Evolutionary conservation across 805 yeast species (phyloP), one percentile per base, ranked within the genome.

Genomic region (Ogataea pignaliae): DNA sequence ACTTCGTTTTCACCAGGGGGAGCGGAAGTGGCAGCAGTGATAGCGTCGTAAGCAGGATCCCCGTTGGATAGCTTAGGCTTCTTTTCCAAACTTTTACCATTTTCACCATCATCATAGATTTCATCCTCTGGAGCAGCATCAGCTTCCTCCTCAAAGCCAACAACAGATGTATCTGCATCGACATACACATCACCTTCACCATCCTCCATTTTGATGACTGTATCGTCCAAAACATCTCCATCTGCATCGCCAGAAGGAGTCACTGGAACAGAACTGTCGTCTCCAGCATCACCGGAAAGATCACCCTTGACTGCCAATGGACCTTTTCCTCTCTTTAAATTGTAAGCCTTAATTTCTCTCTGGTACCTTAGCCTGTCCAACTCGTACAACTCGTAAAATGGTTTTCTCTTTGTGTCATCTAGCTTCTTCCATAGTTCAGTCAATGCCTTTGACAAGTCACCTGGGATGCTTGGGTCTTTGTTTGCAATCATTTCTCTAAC

Each of bases 341-440:
- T 60, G 46, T 63, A 66, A 40, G 59, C 77, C 41, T 69, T 76
- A 83, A 88, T 79, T 57, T 88, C 95, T 40, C 71, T 73, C 42
- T 78, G 78, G 59, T 88, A 89, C 59, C 95, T 75, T 44, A 75
- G 75, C 56, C 83, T 79, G 53, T 88, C 97, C 41, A 83, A 85
- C 57, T 83, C 90, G 59, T 83, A 88, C 41, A 85, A 64, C 44
- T 84, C 81, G 55, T 79, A 80, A 61, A 78, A 90, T 3, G 90
- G 89, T 51, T 78, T 79, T 45, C 86, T 76, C 10, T 76, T 86
- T 28, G 80, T 85, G 33, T 81, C 84, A 45, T 72, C 77, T 53
- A 90, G 71, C 41, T 69, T 71, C 57, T 86, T 86, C 97, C 97
- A 90, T 3, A 84, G 82, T 50, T 87, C 96, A 1, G 95, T 80